A percentile compares a stretch with the other conserved stretches of the same genome.
Evolutionary conservation across 2,329 filamentous ascomycete genomes (phyloP).

Genomic region (Juglanconis oblonga): DNA sequence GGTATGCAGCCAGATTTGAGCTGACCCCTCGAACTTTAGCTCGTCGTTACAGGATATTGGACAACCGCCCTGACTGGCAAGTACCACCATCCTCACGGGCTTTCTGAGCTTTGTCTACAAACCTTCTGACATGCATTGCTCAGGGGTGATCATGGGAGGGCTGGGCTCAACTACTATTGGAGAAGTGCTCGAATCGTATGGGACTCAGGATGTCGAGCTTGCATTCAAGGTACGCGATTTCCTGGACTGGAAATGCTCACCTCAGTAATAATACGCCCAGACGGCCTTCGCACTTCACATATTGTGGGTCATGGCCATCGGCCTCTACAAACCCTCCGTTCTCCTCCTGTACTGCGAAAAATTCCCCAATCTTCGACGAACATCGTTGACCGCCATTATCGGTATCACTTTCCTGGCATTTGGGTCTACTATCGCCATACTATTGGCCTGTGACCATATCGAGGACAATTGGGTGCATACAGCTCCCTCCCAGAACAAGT

Average conservation of each 20-base stretch:
- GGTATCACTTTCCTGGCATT: not conserved
- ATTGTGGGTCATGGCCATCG: not conserved
- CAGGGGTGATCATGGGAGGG: not conserved
- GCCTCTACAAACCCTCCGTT: slow-evolving; percentile 5
- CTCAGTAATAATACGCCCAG: not conserved
- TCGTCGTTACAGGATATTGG: slow-evolving; percentile 1
- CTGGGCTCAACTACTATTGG: not conserved
- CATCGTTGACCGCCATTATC: not conserved
- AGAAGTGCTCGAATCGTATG: slow-evolving; percentile 2
- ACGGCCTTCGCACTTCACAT: slow-evolving; percentile 3
- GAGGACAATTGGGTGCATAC: slow-evolving; percentile 6
- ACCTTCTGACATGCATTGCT: not conserved
- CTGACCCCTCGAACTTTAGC: not conserved
- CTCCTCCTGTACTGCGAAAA: slow-evolving; percentile 3
- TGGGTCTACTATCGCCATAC: not conserved
- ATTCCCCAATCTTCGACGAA: not conserved
- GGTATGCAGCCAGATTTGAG: not conserved
- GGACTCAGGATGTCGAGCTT: not conserved
- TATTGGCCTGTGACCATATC: not conserved
- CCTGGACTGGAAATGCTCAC: too few relatives aligned
- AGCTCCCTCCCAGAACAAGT: not conserved
- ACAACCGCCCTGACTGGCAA: slow-evolving; percentile 2
- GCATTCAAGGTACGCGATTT: not conserved
- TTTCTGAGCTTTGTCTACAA: not conserved
- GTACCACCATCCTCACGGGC: not conserved